phyloP scores from a whole-genome alignment of 306 rosid genomes.

The Prunus persica region Prunus_persica_NCBIv2 NC_034013.1:12213501-12214000 shows the following conservation, averaged over 20 bases:
- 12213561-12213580: not conserved
- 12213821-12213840: slow-evolving; percentile 9
- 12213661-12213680: slow-evolving; percentile 39
- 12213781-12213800: not conserved
- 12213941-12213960: slow-evolving; percentile 11
- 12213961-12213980: slow-evolving; percentile 10
- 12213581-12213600: slow-evolving; percentile 24
- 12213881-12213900: slow-evolving; percentile 41
- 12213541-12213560: too few relatives aligned
- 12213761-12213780: too few relatives aligned
- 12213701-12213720: slow-evolving; percentile 50
- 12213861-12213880: slow-evolving; percentile 41
- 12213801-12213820: not conserved
- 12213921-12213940: slow-evolving; percentile 32
- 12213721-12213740: not conserved
- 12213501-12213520: too few relatives aligned
- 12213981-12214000: slow-evolving; percentile 39
- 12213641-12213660: slow-evolving; percentile 45
- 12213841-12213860: slow-evolving; percentile 45
- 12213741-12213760: too few relatives aligned
- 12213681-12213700: slow-evolving; percentile 48
- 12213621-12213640: slow-evolving; percentile 14
- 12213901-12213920: slow-evolving; percentile 41
- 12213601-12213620: slow-evolving; percentile 30
- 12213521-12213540: too few relatives aligned